These are phyloP conservation scores for Musa beccarii DNA, from an alignment of 176 grass and related monocot species.

Conservation along the genomic window DNA sequence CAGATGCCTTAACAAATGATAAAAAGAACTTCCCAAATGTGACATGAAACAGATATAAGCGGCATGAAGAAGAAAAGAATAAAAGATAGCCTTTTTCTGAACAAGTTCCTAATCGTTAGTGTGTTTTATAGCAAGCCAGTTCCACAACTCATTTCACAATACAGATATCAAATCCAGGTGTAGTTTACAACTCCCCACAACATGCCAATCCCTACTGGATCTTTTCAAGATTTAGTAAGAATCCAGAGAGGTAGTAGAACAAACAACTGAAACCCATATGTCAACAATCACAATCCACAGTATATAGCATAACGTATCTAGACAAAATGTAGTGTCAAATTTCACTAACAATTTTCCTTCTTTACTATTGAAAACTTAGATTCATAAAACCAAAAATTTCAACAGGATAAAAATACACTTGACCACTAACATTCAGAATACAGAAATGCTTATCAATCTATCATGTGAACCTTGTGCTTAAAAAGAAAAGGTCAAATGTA, in stretches of 20 bases:
- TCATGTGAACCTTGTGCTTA: background rate
- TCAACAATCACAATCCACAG: background rate
- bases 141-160: no score
- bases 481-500: slow-evolving; percentile 8
- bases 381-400: background rate
- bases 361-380: background rate
- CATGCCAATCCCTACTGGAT: background rate
- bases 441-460: slow-evolving; percentile 9
- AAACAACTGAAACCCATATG: background rate
- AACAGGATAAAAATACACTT: background rate
- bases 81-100: no score
- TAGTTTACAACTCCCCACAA: background rate
- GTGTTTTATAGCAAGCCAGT: no score
- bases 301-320: background rate
- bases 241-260: background rate
- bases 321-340: background rate
- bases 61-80: no score
- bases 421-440: background rate
- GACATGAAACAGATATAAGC: no score
- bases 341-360: background rate
- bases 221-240: background rate
- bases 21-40: no score
- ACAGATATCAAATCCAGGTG: background rate
- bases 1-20: no score
- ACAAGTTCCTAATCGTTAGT: no score